phyloP scores from a whole-genome alignment of 495 filamentous ascomycete genomes.

The Neurospora discreta region DNA sequence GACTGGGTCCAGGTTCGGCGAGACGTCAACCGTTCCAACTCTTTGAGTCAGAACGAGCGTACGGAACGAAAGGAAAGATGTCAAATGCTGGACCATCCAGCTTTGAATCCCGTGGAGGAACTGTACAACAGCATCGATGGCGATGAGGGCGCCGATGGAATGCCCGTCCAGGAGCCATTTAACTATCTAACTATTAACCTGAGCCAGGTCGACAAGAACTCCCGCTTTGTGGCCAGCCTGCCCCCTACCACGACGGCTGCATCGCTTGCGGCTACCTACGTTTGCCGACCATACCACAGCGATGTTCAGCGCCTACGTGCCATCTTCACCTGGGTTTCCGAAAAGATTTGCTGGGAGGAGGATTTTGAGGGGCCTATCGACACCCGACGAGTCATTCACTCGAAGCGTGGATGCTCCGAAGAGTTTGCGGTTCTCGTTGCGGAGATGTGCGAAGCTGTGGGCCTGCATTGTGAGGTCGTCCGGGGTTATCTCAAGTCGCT shows the following conservation, averaged over 20 bases:
- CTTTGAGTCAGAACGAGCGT: slow-evolving; percentile 77
- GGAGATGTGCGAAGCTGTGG: slow-evolving; percentile 90
- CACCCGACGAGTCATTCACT: slow-evolving; percentile 69
- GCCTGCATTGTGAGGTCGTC: slow-evolving; percentile 74
- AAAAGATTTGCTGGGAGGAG: slow-evolving; percentile 95
- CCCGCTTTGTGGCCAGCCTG: slow-evolving; percentile 80
- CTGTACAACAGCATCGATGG: slow-evolving; percentile 78
- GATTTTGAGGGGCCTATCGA: slow-evolving; percentile 73
- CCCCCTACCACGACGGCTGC: slow-evolving; percentile 80
- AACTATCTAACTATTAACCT: slow-evolving; percentile 75
- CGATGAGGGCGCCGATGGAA: slow-evolving; percentile 78
- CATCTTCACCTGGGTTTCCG: slow-evolving; percentile 93
- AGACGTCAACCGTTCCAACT: slow-evolving; percentile 91
- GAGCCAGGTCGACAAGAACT: slow-evolving; percentile 84
- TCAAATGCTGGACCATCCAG: slow-evolving; percentile 86
- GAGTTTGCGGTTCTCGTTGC: slow-evolving; percentile 81
- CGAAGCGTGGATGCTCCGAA: slow-evolving; percentile 73
- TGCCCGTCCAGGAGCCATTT: slow-evolving; percentile 68
- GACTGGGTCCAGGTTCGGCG: slow-evolving; percentile 96
- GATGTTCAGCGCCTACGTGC: slow-evolving; percentile 87
- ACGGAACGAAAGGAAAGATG: slow-evolving; percentile 81
- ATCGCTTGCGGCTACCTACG: slow-evolving; percentile 78
- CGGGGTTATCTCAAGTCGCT: slow-evolving; percentile 84
- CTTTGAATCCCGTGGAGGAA: slow-evolving; percentile 79
- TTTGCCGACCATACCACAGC: slow-evolving; percentile 89